These are phyloP conservation scores for Geotrichum bryndzae DNA, from an alignment of 1,139 yeast genomes.

Conservation along the genomic window DNA sequence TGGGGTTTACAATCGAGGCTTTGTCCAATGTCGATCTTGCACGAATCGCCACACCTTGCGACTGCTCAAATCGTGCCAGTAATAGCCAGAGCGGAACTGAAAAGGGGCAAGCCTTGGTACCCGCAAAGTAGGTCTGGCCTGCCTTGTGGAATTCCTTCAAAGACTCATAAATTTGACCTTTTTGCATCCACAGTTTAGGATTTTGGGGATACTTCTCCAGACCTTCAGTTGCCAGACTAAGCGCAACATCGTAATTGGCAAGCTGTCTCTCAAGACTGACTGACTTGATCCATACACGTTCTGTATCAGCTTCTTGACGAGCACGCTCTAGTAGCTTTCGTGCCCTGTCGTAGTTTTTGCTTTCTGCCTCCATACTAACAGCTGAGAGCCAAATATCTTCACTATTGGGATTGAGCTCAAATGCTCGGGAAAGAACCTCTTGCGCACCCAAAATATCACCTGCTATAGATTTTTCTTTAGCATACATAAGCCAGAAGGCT, in stretches of 20 bases:
- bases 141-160: slow-evolving; percentile 39
- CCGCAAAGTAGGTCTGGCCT: slow-evolving; percentile 45
- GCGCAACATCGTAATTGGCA: slow-evolving; percentile 36
- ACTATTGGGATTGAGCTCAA: slow-evolving; percentile 40
- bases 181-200: slow-evolving; percentile 52
- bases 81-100: slow-evolving; percentile 51
- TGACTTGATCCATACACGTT: slow-evolving; percentile 58
- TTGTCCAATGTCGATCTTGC: slow-evolving; percentile 73
- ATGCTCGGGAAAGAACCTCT: slow-evolving; percentile 46
- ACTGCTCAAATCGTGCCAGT: slow-evolving; percentile 47
- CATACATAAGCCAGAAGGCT: slow-evolving; percentile 59
- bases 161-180: slow-evolving; percentile 47
- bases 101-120: slow-evolving; percentile 45
- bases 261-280: slow-evolving; percentile 50
- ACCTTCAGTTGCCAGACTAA: slow-evolving; percentile 43
- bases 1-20: slow-evolving; percentile 52
- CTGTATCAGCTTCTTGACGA: slow-evolving; percentile 34
- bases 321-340: slow-evolving; percentile 42
- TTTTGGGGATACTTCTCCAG: slow-evolving; percentile 43
- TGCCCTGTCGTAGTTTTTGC: slow-evolving; percentile 40
- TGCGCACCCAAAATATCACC: slow-evolving; percentile 51
- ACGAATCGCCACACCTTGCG: slow-evolving; percentile 42
- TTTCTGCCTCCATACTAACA: slow-evolving; percentile 53
- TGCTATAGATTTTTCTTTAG: slow-evolving; percentile 58
- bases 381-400: slow-evolving; percentile 68